A percentile compares a stretch with the other conserved stretches of the same genome.
Evolutionary conservation across 2,329 filamentous ascomycete genomes (phyloP).

Genomic region (Ceratocystis variospora): DNA sequence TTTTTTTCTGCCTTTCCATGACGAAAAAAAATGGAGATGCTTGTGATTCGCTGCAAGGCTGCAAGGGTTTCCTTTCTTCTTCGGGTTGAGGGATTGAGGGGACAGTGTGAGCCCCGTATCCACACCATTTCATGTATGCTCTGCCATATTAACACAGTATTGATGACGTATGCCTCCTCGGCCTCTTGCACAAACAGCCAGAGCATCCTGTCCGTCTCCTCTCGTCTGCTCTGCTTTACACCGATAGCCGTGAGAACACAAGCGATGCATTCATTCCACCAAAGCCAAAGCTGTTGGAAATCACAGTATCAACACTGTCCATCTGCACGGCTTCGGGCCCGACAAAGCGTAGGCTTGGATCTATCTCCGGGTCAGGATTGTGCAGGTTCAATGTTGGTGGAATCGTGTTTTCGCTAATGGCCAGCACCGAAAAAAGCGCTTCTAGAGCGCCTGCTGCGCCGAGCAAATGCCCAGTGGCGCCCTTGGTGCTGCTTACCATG

Average conservation of each 20-base stretch:
- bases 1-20: neutral
- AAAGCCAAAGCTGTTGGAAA: slow-evolving; percentile 97
- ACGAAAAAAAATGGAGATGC: slow-evolving; percentile 4
- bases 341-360: slow-evolving; percentile 76
- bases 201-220: neutral
- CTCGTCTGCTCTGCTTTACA: neutral
- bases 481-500: slow-evolving; percentile 76
- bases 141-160: too few species aligned
- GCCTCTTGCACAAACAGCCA: neutral
- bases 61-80: slow-evolving; percentile 14
- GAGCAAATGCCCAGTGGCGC: slow-evolving; percentile 78
- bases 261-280: slow-evolving; percentile 89
- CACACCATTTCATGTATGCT: neutral
- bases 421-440: slow-evolving; percentile 69
- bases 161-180: neutral
- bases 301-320: slow-evolving; percentile 49
- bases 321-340: slow-evolving; percentile 56
- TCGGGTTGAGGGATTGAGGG: slow-evolving; percentile 9
- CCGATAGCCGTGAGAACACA: slow-evolving; percentile 44
- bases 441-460: slow-evolving; percentile 87
- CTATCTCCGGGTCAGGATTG: slow-evolving; percentile 39
- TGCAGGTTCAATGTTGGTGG: slow-evolving; percentile 80
- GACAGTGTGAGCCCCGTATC: neutral
- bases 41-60: slow-evolving; percentile 12
- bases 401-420: slow-evolving; percentile 62